Evolutionary conservation across 176 grass and related monocot species (phyloP), one percentile per base, ranked within the genome.

Genomic region (Triticum monococcum): DNA sequence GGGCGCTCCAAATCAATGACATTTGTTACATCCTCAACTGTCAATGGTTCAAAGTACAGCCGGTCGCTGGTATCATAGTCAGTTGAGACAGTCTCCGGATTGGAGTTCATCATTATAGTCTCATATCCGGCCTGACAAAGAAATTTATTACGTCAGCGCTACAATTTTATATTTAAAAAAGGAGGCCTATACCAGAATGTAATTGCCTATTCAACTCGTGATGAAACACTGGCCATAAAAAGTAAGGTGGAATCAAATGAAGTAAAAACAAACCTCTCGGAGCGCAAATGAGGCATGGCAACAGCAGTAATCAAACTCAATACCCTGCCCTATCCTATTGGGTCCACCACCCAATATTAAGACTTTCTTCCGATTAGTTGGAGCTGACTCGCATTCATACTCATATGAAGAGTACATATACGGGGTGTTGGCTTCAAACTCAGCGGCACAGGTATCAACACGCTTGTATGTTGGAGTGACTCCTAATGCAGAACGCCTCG

Each of bases 391-490:
- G 2, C 97, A 99, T 91, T 99, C 97, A 73, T 91, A 91, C 36
- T 99, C 97, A 90, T 99, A 99, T 3, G 92, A 90, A 75, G 97
- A 99, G 75, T 99, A 99, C 97, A 99, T 96, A 82, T 99, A 99
- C 25, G 97, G 97, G 35, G 97, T 99, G 64, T 96, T 94, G 22
- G 97, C 97, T 91, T 99, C 97, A 90, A 99, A 99, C 56, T 99
- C 97, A 85, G 97, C 97, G 68, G 97, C 97, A 88, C 97, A 99
- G 59, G 97, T 99, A 85, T 99, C 97, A 23, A 99, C 97, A 36
- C 97, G 94, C 85, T 99, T 99, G 78, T 96, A 99, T 90, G 92
- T 87, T 20, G 97, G 97, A 69, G 72, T 41, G 50, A 99, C 73
- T 36, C 94, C 89, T 81, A 99, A 82, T 28, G 82, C 90, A 25